Conservation (phyloP, 2,329 filamentous ascomycete genomes). For the Shiraia bambusicola region DNA sequence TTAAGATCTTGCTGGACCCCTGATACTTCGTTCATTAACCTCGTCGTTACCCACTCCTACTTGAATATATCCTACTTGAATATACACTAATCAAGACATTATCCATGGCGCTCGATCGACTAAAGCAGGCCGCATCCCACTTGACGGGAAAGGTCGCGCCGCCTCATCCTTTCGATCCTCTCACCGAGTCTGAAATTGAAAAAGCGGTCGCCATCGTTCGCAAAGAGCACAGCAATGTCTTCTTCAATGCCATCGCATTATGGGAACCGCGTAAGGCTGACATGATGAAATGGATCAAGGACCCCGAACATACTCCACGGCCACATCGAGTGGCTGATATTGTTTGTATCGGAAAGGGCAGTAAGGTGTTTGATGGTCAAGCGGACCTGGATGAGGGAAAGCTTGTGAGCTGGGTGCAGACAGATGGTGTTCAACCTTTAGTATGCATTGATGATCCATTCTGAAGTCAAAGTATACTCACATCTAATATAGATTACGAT, state of each 20-base stretch:
- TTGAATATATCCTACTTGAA: constrained; percentile 5
- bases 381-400: constrained; percentile 69
- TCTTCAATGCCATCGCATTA: constrained; percentile 84
- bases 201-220: constrained; percentile 67
- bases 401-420: constrained; percentile 72
- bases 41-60: constrained; percentile 1
- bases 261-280: constrained; percentile 83
- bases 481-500: constrained; percentile 68
- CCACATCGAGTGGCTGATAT: constrained; percentile 77
- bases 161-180: constrained; percentile 76
- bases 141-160: constrained; percentile 56
- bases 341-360: constrained; percentile 76
- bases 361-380: constrained; percentile 79
- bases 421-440: constrained; percentile 78
- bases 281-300: constrained; percentile 76
- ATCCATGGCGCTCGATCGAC: constrained; percentile 62
- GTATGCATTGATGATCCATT: constrained; percentile 46
- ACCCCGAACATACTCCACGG: constrained; percentile 60
- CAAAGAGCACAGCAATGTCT: constrained; percentile 68
- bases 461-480: background rate
- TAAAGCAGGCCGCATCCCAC: constrained; percentile 65
- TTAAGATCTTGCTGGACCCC: constrained; percentile 25
- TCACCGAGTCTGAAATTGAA: constrained; percentile 72
- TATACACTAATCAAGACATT: constrained; percentile 5
- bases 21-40: constrained; percentile 5